Base-by-base conservation (phyloP, 106 monocot genomes). In the Dioscorea alata region DNA sequence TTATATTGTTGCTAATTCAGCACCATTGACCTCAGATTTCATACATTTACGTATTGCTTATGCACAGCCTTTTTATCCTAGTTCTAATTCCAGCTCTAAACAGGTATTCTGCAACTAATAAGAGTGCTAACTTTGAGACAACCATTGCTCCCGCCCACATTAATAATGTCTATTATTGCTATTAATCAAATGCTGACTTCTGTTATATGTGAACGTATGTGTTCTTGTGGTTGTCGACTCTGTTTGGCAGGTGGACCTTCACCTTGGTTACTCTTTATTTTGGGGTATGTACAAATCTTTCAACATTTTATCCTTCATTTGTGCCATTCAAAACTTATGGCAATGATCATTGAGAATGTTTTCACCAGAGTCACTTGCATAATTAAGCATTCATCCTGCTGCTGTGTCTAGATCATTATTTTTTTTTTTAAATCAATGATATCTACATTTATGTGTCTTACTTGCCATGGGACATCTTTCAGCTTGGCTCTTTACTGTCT, bases 401-500 rank as follows among this genome's bases (percentile, higher is more conserved):
- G 6, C 6, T 3, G 10, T 10, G 42, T 42, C 10, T 42, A 42
- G 10, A 42, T 42, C 42, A 42, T 42, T 5, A 1, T 10, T n/a
- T n/a, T 42, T 10, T 6, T 42, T 42, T 42, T 42, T 42, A 42
- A 42, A 8, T 42, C 31, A 69, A 19, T 61, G 8, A 35, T 4
- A 65, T 32, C 22, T 4, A 33, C 34, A 35, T 64, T 28, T 28
- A 10, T 33, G 49, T 15, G 16, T 18, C 33, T 24, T 64, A 19
- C 10, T 23, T 18, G 17, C 49, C 18, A 64, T 4, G n/a, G 13
- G 5, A 48, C 42, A 28, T 77, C 34, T 65, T 74, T 50, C 70
- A 99, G 97, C 80, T 99, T 71, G 97, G 92, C 18, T 83, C 84
- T 4, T 34, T 85, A 65, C 76, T 97, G 23, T 99, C 97, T 57